phyloP scores from a whole-genome alignment of 495 filamentous ascomycete species.

The Astrocystis sublimbata region DNA sequence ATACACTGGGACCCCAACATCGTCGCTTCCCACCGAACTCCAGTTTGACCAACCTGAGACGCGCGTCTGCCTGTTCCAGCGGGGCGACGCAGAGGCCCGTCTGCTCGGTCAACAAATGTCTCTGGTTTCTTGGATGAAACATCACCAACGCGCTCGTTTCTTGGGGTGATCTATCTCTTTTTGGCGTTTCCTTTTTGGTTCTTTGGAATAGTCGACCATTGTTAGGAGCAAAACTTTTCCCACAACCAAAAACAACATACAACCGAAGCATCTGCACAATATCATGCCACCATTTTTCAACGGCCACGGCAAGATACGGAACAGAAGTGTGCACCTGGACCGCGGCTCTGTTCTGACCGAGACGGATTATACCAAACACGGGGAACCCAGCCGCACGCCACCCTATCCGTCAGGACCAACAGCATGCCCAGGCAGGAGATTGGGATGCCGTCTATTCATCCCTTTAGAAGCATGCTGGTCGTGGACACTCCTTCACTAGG shows the following conservation, averaged over 20 bases:
- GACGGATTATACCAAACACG: slow-evolving; percentile 26
- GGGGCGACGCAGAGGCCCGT: too few relatives aligned
- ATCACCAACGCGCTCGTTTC: slow-evolving; percentile 25
- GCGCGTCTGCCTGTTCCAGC: background rate
- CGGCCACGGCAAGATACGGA: slow-evolving; percentile 41
- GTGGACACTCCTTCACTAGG: slow-evolving; percentile 50
- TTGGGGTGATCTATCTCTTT: slow-evolving; percentile 41
- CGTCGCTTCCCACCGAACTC: slow-evolving; percentile 24
- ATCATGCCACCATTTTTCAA: slow-evolving; percentile 46
- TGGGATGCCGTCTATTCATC: slow-evolving; percentile 32
- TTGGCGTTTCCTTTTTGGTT: slow-evolving; percentile 40
- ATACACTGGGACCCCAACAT: slow-evolving; percentile 21
- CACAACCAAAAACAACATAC: slow-evolving; percentile 18
- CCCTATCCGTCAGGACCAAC: slow-evolving; percentile 35
- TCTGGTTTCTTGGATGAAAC: slow-evolving; percentile 20
- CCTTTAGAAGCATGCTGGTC: slow-evolving; percentile 52
- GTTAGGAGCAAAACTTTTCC: slow-evolving; percentile 30
- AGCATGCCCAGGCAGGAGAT: slow-evolving; percentile 41
- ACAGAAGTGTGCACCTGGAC: slow-evolving; percentile 51
- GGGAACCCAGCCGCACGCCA: slow-evolving; percentile 24
- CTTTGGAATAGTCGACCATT: slow-evolving; percentile 39
- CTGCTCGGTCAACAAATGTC: slow-evolving; percentile 24
- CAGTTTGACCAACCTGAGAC: slow-evolving; percentile 7
- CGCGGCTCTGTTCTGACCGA: slow-evolving; percentile 27
- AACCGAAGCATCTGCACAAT: slow-evolving; percentile 16